Percentiles rank a stretch among this genome's conserved stretches.
These are phyloP conservation scores for Drechslera avenae DNA, from an alignment of 2,329 filamentous ascomycete species.

Conservation along the genomic window DNA sequence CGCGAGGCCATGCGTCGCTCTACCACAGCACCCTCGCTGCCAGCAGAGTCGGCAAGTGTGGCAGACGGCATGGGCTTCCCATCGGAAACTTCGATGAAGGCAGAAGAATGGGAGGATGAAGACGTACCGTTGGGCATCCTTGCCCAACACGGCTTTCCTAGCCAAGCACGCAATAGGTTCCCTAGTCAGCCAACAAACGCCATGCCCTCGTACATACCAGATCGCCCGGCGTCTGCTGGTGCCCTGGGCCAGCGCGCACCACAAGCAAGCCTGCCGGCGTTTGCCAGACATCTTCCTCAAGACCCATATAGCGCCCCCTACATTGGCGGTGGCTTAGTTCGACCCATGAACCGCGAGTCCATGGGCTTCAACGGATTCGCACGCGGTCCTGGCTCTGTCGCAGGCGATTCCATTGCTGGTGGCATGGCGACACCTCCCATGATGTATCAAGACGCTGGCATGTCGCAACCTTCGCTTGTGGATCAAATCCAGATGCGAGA, in stretches of 20 bases:
- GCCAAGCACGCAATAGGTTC: constrained; percentile 27
- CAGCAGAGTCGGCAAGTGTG: constrained; percentile 18
- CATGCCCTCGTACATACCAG: constrained; percentile 43
- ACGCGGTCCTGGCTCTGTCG: constrained; percentile 40
- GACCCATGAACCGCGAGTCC: constrained; percentile 42
- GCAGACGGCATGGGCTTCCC: constrained; percentile 40
- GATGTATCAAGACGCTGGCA: constrained; percentile 41
- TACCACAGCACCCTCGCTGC: constrained; percentile 34
- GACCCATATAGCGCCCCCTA: constrained; percentile 40
- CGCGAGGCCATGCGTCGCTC: constrained; percentile 44
- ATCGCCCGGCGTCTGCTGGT: constrained; percentile 44
- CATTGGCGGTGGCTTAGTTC: constrained; percentile 44
- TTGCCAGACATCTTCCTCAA: constrained; percentile 44
- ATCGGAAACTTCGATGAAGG: constrained; percentile 43
- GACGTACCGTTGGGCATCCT: constrained; percentile 49
- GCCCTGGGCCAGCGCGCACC: constrained; percentile 28
- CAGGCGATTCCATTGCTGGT: constrained; percentile 37
- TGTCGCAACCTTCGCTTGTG: constrained; percentile 41
- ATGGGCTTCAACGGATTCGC: constrained; percentile 46
- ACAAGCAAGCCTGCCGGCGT: constrained; percentile 36
- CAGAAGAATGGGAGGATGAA: constrained; percentile 47
- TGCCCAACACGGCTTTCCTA: constrained; percentile 45
- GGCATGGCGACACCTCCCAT: constrained; percentile 26
- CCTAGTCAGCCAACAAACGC: constrained; percentile 39
- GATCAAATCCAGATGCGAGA: constrained; percentile 48